These are phyloP conservation scores for Paradendryphiella salina DNA, from an alignment of 2,329 filamentous ascomycete species.

Conservation along the genomic window DNA sequence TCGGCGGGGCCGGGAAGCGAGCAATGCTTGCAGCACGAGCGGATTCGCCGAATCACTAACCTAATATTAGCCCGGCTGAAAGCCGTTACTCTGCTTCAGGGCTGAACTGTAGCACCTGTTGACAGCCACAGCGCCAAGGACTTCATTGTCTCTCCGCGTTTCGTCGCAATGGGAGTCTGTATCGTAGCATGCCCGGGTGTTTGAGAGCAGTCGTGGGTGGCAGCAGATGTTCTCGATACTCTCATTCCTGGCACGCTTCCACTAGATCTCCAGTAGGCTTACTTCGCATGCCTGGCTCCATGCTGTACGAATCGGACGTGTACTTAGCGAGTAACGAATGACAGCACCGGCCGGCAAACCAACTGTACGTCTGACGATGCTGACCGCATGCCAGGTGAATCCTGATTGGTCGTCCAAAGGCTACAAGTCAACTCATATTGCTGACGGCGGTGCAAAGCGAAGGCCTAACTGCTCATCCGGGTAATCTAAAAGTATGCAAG, in stretches of 20 bases:
- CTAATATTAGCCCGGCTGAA: conserved; percentile 23
- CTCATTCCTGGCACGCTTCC: conserved; percentile 6
- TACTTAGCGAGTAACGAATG: conserved; percentile 12
- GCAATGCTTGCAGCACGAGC: conserved; percentile 20
- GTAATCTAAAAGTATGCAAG: conserved; percentile 13
- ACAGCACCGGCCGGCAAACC: conserved; percentile 8
- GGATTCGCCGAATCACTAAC: conserved; percentile 15
- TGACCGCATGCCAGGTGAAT: conserved; percentile 11
- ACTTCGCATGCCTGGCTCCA: conserved; percentile 9
- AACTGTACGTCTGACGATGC: conserved; percentile 5
- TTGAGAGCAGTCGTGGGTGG: neutral
- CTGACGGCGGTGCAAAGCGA: conserved; percentile 21
- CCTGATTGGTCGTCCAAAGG: conserved; percentile 16
- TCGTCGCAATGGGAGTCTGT: neutral
- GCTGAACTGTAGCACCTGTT: conserved; percentile 12
- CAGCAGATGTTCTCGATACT: neutral
- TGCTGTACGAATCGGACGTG: conserved; percentile 8
- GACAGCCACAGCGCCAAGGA: conserved; percentile 2
- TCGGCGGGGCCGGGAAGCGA: conserved; percentile 7
- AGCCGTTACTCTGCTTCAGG: conserved; percentile 14
- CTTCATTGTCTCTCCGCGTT: neutral
- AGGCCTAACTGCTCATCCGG: conserved; percentile 11
- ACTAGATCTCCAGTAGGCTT: conserved; percentile 6
- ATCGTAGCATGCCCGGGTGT: neutral
- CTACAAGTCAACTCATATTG: conserved; percentile 15